These are phyloP conservation scores for Botrytis fabae DNA, from an alignment of 2,329 filamentous ascomycete genomes.

Conservation along the genomic window DNA sequence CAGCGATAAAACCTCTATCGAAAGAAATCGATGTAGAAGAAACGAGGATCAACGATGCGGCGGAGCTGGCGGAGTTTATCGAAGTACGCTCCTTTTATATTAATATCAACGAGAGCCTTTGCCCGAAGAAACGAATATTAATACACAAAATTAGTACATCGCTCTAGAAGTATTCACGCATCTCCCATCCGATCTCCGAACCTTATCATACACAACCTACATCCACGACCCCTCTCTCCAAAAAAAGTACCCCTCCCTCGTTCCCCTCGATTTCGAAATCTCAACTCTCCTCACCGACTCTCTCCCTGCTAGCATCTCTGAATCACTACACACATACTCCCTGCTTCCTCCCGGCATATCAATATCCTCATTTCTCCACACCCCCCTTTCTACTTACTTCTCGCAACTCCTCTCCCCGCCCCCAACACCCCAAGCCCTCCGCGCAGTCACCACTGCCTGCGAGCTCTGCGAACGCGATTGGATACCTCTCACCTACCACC, in stretches of 20 bases:
- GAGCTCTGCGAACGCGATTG: slow-evolving; percentile 76
- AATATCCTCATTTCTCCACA: slow-evolving; percentile 58
- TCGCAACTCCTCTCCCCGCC: slow-evolving; percentile 58
- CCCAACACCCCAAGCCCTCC: slow-evolving; percentile 61
- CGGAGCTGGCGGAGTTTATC: slow-evolving; percentile 77
- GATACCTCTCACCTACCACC: slow-evolving; percentile 79
- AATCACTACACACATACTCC: slow-evolving; percentile 67
- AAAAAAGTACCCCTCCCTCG: slow-evolving; percentile 50
- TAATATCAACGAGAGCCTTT: no score
- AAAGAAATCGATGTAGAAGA: slow-evolving; percentile 17
- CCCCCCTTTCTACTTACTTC: slow-evolving; percentile 65
- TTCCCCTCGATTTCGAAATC: slow-evolving; percentile 47
- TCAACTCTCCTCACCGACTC: slow-evolving; percentile 50
- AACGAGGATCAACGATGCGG: slow-evolving; percentile 39
- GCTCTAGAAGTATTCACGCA: slow-evolving; percentile 66
- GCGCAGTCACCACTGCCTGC: slow-evolving; percentile 56
- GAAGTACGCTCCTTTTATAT: slow-evolving; percentile 30
- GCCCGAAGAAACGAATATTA: background rate
- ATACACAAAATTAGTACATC: slow-evolving; percentile 57
- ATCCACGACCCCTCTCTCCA: slow-evolving; percentile 52
- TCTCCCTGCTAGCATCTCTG: slow-evolving; percentile 57
- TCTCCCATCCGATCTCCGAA: slow-evolving; percentile 62
- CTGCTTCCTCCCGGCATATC: slow-evolving; percentile 51
- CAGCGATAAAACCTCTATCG: slow-evolving; percentile 31
- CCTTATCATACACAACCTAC: slow-evolving; percentile 60